These are phyloP conservation scores for Gomphus bonarii DNA, from an alignment of 1,284 basidiomycete genomes.

Conservation along the genomic window DNA sequence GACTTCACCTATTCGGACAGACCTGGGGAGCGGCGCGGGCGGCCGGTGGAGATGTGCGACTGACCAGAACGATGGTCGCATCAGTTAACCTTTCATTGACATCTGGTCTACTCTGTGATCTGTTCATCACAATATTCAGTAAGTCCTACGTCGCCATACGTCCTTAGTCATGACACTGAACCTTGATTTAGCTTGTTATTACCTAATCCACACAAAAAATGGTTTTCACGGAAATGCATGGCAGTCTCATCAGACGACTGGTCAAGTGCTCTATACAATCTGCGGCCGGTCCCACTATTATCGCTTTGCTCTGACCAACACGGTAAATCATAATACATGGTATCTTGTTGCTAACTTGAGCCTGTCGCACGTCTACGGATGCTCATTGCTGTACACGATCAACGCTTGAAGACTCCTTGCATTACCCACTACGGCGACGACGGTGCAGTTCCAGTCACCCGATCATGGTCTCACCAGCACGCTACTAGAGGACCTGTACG, in stretches of 20 bases:
- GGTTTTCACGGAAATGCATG: not conserved
- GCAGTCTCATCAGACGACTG: not conserved
- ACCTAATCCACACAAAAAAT: not conserved
- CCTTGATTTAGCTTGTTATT: constrained; percentile 1
- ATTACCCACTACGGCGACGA: not conserved
- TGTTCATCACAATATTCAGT: constrained; percentile 9
- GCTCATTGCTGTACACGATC: constrained; percentile 1
- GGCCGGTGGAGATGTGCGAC: not conserved
- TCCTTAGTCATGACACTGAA: not conserved
- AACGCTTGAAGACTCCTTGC: not conserved
- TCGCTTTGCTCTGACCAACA: constrained; percentile 4
- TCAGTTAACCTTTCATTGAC: not conserved
- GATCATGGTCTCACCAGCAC: not conserved
- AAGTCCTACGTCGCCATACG: not conserved
- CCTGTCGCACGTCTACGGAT: constrained; percentile 3
- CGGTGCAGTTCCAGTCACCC: not conserved
- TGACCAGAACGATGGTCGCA: not conserved
- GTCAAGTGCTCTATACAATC: constrained; percentile 1
- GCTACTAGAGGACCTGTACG: not conserved
- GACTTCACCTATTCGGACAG: not conserved
- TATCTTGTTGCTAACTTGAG: not conserved
- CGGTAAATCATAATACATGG: not conserved
- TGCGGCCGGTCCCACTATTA: constrained; percentile 2
- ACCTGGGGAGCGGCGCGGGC: constrained; percentile 2
- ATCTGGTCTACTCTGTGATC: constrained; percentile 2